Evolutionary conservation across 441 rosid species (phyloP), one percentile per base, ranked within the genome.

Genomic region (Gossypium davidsonii): DNA sequence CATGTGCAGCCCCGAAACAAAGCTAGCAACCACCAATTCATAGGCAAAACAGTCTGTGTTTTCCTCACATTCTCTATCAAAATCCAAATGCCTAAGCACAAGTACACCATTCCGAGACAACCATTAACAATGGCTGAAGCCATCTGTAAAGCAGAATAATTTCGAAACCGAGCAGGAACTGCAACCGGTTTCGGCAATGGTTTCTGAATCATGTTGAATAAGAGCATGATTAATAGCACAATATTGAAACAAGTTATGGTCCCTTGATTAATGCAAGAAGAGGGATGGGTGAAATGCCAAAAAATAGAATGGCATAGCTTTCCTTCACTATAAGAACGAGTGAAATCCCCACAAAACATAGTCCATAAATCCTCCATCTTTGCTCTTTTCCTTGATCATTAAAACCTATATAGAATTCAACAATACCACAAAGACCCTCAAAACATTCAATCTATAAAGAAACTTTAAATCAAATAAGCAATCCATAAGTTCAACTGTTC

Each of bases 1-100:
- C 95, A 91, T 46, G 96, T 85, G 25, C 84, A 73, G 14, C 95
- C 98, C 44, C 86, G 97, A 73, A 87, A 77, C 39, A 89, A 48
- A 46, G 74, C 73, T 10, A 79, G 66, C 15, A 91, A 18, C 97
- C 94, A 86, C 73, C 65, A 60, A 76, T 68, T 74, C 31, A 89
- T 73, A 61, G 97, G 96, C 51, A 84, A 80, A 46, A 79, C 81
- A 20, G 80, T 68, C 25, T 66, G 74, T 37, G 78, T 63, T 76
- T 64, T 79, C 75, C 89, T 87, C 78, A 85, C 61, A 61, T 80
- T 84, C 81, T 93, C 91, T 76, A 81, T 89, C 74, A 91, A 77
- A 71, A 64, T 69, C 90, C 92, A 89, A 76, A 78, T 64, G 66
- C 90, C 91, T 26, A 84, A 76, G 67, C 87, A 60, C 26, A 90